A percentile compares a stretch with the other conserved stretches of the same genome.
phyloP scores from a whole-genome alignment of 805 yeast species.

The Hanseniaspora hatyaiensis region DNA sequence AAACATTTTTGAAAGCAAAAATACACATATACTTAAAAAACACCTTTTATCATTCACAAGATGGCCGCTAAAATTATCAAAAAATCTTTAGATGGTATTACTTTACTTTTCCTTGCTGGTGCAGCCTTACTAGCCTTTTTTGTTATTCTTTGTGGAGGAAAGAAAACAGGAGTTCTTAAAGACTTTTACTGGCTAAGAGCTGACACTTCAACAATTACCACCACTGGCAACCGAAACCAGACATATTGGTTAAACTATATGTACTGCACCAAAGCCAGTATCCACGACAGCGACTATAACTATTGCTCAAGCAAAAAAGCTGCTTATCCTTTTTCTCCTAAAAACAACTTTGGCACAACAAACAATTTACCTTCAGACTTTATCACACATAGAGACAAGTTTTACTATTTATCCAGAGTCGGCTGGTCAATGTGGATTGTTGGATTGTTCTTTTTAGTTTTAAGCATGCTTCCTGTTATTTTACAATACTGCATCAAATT shows the following conservation, averaged over 20 bases:
- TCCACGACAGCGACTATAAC: conserved; percentile 28
- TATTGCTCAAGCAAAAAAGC: conserved; percentile 48
- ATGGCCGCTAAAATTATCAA: conserved; percentile 16
- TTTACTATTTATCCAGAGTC: conserved; percentile 57
- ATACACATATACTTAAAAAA: neutral
- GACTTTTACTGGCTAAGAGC: conserved; percentile 73
- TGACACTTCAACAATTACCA: conserved; percentile 45
- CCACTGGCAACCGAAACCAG: conserved; percentile 27
- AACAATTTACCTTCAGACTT: conserved; percentile 46
- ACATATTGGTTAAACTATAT: conserved; percentile 81
- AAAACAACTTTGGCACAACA: conserved; percentile 49
- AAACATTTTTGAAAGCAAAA: too few species aligned
- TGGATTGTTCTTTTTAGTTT: conserved; percentile 43
- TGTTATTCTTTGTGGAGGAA: conserved; percentile 54
- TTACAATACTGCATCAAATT: conserved; percentile 21
- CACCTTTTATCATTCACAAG: neutral
- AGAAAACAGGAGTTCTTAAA: conserved; percentile 42
- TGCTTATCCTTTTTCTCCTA: conserved; percentile 80
- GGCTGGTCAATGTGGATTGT: conserved; percentile 53
- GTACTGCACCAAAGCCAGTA: conserved; percentile 37
- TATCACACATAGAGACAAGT: conserved; percentile 37
- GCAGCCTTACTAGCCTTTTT: conserved; percentile 48
- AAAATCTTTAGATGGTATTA: conserved; percentile 26
- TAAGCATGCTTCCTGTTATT: conserved; percentile 35
- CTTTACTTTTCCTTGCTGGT: conserved; percentile 33